Conservation (phyloP, 768 basidiomycete species). For the Lactifluus piperatus region DNA sequence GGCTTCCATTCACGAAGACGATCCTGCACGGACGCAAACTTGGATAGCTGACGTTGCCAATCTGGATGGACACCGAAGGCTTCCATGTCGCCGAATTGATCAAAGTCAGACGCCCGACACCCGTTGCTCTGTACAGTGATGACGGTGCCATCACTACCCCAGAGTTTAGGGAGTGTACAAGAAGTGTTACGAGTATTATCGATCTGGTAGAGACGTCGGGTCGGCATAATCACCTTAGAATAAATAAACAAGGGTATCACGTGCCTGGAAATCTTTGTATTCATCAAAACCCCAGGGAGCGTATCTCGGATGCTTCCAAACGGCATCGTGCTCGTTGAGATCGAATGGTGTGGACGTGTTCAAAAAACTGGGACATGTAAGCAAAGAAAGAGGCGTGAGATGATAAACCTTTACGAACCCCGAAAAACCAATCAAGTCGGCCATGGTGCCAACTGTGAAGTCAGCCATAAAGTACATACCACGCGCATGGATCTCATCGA, state of each 20-base stretch:
- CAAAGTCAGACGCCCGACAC: conserved; percentile 79
- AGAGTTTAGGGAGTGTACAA: conserved; percentile 72
- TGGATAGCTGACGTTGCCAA: conserved; percentile 89
- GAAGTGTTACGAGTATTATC: conserved; percentile 63
- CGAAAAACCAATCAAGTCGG: conserved; percentile 76
- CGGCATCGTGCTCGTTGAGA: conserved; percentile 59
- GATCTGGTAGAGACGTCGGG: conserved; percentile 33
- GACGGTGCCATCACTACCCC: conserved; percentile 64
- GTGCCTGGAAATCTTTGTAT: conserved; percentile 74
- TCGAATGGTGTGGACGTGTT: conserved; percentile 77
- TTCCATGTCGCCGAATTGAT: conserved; percentile 95
- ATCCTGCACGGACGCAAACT: conserved; percentile 94
- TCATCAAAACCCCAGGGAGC: conserved; percentile 80
- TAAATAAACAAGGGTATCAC: conserved; percentile 19
- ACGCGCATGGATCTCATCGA: conserved; percentile 68
- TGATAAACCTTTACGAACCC: conserved; percentile 44
- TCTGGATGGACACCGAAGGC: conserved; percentile 95
- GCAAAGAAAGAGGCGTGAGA: conserved; percentile 4
- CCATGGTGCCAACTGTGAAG: conserved; percentile 91
- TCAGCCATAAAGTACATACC: conserved; percentile 92
- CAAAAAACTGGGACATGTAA: conserved; percentile 42
- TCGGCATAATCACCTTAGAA: neutral
- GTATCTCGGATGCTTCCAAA: conserved; percentile 70
- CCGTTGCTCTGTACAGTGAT: conserved; percentile 53
- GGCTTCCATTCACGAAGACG: conserved; percentile 91